These are phyloP conservation scores for Pilatotrama ljubarskyi DNA, from an alignment of 768 basidiomycete genomes.

Conservation along the genomic window DNA sequence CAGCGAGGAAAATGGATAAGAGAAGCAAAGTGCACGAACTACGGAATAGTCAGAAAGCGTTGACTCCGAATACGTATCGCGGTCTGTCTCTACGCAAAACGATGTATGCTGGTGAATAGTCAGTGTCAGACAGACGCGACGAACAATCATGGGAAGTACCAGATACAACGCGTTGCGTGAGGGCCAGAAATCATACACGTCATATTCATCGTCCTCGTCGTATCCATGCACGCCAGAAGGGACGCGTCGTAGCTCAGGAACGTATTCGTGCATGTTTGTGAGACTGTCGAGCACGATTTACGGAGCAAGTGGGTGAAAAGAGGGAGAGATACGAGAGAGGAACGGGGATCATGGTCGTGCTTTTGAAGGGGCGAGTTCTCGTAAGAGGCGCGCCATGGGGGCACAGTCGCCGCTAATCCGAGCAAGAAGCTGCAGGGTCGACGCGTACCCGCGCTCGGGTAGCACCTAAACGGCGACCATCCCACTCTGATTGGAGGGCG, in stretches of 20 bases:
- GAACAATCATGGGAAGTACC: not conserved
- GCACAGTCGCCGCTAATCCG: constrained; percentile 2
- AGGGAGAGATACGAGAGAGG: not conserved
- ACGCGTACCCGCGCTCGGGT: constrained; percentile 8
- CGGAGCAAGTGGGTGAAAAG: not conserved
- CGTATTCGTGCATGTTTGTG: constrained; percentile 4
- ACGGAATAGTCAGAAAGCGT: not conserved
- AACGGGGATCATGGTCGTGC: constrained; percentile 2
- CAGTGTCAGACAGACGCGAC: not conserved
- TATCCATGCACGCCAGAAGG: not conserved
- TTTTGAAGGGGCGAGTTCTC: constrained; percentile 6
- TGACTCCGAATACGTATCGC: not conserved
- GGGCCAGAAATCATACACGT: constrained; percentile 7
- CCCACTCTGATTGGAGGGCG: constrained; percentile 5
- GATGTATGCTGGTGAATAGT: not conserved
- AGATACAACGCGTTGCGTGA: not conserved
- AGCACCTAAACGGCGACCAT: constrained; percentile 13
- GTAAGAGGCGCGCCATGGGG: constrained; percentile 7
- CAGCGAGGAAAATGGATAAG: not conserved
- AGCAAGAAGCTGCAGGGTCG: constrained; percentile 9
- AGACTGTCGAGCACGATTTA: not conserved
- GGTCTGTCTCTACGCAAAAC: not conserved
- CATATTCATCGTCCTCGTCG: constrained; percentile 10
- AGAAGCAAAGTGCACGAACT: not conserved
- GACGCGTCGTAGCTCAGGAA: not conserved